Percentiles rank a stretch among this genome's conserved stretches.
These are phyloP conservation scores for Tetrastigma voinierianum DNA, from an alignment of 164 flowering plant genomes.

Conservation along the genomic window DNA sequence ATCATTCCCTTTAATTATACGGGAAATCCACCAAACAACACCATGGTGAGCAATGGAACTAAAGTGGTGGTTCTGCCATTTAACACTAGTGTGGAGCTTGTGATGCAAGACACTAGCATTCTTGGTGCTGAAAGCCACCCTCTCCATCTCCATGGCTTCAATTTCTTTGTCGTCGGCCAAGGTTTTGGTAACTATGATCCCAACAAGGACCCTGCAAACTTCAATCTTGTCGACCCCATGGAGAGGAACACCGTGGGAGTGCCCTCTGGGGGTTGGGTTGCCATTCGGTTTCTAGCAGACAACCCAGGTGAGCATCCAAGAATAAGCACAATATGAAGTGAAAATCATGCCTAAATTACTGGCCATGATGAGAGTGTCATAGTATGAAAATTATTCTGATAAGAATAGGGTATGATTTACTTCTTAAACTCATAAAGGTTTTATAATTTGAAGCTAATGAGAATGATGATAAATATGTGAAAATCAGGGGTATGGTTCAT, in stretches of 20 bases:
- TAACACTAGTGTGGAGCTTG: constrained; percentile 26
- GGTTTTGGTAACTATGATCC: constrained; percentile 42
- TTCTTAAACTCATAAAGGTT: no score
- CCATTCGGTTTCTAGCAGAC: constrained; percentile 41
- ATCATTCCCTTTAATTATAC: constrained; percentile 18
- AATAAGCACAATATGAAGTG: neutral
- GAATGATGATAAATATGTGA: neutral
- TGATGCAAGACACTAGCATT: constrained; percentile 34
- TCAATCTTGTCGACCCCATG: constrained; percentile 29
- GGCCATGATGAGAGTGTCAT: no score
- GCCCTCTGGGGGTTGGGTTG: constrained; percentile 47
- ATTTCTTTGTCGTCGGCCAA: constrained; percentile 37
- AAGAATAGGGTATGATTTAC: no score
- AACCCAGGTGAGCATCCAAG: constrained; percentile 33
- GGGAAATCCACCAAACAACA: constrained; percentile 29
- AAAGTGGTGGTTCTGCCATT: constrained; percentile 21
- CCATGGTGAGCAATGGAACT: constrained; percentile 24
- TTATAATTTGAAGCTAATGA: no score
- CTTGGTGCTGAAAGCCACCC: constrained; percentile 42
- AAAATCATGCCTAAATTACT: no score
- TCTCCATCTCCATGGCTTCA: constrained; percentile 38
- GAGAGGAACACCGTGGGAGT: constrained; percentile 38
- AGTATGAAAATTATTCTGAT: no score
- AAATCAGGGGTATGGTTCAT: constrained; percentile 48
- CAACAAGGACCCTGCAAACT: constrained; percentile 30